Evolutionary conservation across 2,329 filamentous ascomycete species (phyloP).

Genomic region (Venturia effusa): DNA sequence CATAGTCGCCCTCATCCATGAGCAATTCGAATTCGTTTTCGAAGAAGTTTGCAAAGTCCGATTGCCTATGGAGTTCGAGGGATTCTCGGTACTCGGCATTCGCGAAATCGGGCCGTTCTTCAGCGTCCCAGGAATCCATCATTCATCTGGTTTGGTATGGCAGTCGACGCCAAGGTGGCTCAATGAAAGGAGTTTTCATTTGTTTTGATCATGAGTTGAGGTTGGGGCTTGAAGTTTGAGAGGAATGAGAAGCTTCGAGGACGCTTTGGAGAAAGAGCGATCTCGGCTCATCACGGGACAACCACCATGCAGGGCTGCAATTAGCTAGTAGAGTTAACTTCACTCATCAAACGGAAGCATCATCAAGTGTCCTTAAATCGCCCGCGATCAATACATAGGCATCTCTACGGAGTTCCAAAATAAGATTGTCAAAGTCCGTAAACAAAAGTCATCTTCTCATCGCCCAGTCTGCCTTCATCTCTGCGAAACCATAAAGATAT

Average conservation of each 20-base stretch:
- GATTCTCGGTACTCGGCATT: not conserved
- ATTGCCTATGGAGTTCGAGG: not conserved
- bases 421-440: slow-evolving; percentile 24
- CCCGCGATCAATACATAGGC: not conserved
- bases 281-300: not conserved
- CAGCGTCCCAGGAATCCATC: not conserved
- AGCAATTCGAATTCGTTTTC: not conserved
- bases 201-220: not conserved
- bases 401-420: not conserved
- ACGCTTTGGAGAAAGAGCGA: not conserved
- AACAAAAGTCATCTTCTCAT: slow-evolving; percentile 36
- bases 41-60: not conserved
- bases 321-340: not conserved
- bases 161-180: not conserved
- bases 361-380: not conserved
- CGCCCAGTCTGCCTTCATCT: slow-evolving; percentile 27
- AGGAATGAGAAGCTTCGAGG: not conserved
- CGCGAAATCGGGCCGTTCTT: not conserved
- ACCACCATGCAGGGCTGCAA: too few relatives aligned
- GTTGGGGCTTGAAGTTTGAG: not conserved
- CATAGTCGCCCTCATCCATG: not conserved
- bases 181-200: not conserved
- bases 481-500: slow-evolving; percentile 23
- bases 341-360: not conserved
- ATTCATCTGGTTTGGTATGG: not conserved